Base-by-base conservation (phyloP, 441 rosid species). In the Eutrema salsugineum region DNA sequence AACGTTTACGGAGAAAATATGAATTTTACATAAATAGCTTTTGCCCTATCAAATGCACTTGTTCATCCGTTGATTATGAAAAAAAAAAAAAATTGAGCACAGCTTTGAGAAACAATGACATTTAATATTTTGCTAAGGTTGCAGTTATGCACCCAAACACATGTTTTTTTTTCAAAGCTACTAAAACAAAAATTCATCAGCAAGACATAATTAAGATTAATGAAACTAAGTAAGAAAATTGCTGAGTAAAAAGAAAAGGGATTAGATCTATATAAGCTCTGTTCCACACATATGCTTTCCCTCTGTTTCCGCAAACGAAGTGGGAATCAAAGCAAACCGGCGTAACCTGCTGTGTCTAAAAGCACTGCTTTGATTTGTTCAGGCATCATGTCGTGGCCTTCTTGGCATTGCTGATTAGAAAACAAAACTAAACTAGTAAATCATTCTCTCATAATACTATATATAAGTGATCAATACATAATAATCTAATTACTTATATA, bases 351-450 rank as follows among this genome's bases (percentile, higher is more conserved):
- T 6, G 89, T 85, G 62, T 92, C 96, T 63, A 88, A 70, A 42
- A 92, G 93, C 16, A 85, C 83, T 24, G 96, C 89, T 83, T 87
- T 88, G 68, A 92, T 92, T 38, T 85, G 87, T 70, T 83, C 86
- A 10, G 89, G 89, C 69, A 83, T 47, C 27, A 85, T 72, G 14
- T 83, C 89, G 46, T 85, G 78, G 11, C 86, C 84, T 75, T 82
- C 87, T 76, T 77, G 75, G 77, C 86, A 82, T 85, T 83, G 89
- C 87, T 85, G 85, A 65, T 66, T 42, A 70, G 11, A 57, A 66
- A 10, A 28, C 22, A 61, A 60, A 33, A 16, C 51, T 11, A 36
- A 7, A 17, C 33, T 46, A 3, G 27, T 24, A 3, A 46, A 35
- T 5, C 39, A 32, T 39, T 58, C 32, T 59, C 68, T 39, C 42